Conservation (phyloP, 352 stramenopile genomes). For the Globisporangium radiosum region DNA sequence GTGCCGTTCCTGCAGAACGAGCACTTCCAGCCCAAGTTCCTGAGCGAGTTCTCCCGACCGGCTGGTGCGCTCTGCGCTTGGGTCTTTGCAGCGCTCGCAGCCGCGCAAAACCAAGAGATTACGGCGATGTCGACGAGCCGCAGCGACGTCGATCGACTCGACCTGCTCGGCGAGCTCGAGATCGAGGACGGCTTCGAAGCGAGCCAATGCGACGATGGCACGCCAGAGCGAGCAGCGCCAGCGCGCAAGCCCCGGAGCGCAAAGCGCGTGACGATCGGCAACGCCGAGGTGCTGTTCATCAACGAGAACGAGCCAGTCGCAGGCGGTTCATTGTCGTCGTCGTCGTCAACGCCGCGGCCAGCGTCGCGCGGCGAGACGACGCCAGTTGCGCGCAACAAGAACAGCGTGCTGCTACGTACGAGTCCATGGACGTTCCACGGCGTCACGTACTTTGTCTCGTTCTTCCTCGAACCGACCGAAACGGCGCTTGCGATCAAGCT, state of each 20-base stretch:
- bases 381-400: neutral
- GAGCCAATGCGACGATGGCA: neutral
- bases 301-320: slow-evolving; percentile 57
- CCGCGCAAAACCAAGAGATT: slow-evolving; percentile 29
- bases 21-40: slow-evolving; percentile 58
- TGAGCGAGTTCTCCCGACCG: slow-evolving; percentile 39
- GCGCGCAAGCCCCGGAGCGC: slow-evolving; percentile 18
- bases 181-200: slow-evolving; percentile 32
- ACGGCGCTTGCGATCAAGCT: slow-evolving; percentile 58
- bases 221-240: slow-evolving; percentile 2
- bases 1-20: slow-evolving; percentile 66
- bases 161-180: slow-evolving; percentile 53
- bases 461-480: slow-evolving; percentile 43
- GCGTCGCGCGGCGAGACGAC: slow-evolving; percentile 2
- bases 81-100: slow-evolving; percentile 39
- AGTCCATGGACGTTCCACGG: slow-evolving; percentile 61
- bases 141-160: slow-evolving; percentile 39
- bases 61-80: slow-evolving; percentile 60
- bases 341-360: slow-evolving; percentile 12
- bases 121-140: slow-evolving; percentile 12
- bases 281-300: slow-evolving; percentile 60
- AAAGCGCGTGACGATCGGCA: slow-evolving; percentile 63
- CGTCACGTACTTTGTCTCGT: slow-evolving; percentile 78
- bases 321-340: slow-evolving; percentile 2
- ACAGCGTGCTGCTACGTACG: slow-evolving; percentile 39